Evolutionary conservation across 2,329 filamentous ascomycete genomes (phyloP), one percentile per base, ranked within the genome.

Genomic region (Raffaelea arxii): DNA sequence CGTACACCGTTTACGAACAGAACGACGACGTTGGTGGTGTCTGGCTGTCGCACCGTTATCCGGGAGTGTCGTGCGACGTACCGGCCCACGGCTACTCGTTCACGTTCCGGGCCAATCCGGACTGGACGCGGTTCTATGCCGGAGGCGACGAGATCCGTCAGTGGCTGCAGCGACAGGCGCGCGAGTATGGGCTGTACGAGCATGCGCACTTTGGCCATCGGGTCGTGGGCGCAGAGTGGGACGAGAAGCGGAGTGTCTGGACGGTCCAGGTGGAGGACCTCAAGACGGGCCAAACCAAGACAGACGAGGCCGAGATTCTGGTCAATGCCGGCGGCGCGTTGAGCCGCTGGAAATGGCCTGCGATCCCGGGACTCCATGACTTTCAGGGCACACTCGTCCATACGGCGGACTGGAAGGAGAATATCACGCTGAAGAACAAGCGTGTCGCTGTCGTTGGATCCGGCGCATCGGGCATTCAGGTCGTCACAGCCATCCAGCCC

Each of bases 331-430:
- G 37, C 6, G 41, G 71, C 4, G 65, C 68, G 25, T 56, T 73
- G 41, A 74, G 70, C 49, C 69, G 74, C 41, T 71, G 67, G 60
- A 65, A 66, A 42, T 74, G 67, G 67, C 71, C 39, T 16, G 32
- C 43, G n/a, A 51, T 53, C 22, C 9, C 40, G 7, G 52, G 52
- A n/a, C 32, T 51, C 18, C 24, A 41, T 12, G 23, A 43, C 5
- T 54, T 51, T 47, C 42, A 46, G 35, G 50, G 50, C 14, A 41
- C 44, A 32, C 37, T 52, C n/a, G 18, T 52, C 25, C 52, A 54
- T 32, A 39, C 46, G 2, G 52, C 52, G 4, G 25, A 36, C 21
- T 54, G 49, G 49, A 42, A 41, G 27, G 59, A 62, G n/a, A 54
- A 51, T 60, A 37, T 35, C 23, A 38, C 44, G 9, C 18, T 40